Conservation (phyloP, 805 yeast species). For the Zygosaccharomyces lentus region DNA sequence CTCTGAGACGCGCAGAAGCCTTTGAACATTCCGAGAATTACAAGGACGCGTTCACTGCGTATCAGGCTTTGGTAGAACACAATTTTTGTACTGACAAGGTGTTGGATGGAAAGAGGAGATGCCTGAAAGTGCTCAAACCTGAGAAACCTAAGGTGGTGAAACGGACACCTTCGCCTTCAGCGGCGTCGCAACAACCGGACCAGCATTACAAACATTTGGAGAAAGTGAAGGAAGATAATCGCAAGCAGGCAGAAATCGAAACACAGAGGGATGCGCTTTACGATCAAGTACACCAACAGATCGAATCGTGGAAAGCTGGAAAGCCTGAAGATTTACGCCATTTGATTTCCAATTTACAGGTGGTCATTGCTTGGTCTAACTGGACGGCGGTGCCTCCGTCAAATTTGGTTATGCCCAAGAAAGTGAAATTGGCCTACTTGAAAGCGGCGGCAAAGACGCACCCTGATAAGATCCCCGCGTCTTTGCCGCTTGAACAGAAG, state of each 20-base stretch:
- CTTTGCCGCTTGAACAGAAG: slow-evolving; percentile 58
- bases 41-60: slow-evolving; percentile 56
- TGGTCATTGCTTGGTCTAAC: slow-evolving; percentile 62
- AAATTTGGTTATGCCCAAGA: slow-evolving; percentile 83
- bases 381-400: slow-evolving; percentile 66
- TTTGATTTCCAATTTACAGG: slow-evolving; percentile 63
- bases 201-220: slow-evolving; percentile 41
- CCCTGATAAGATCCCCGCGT: slow-evolving; percentile 70
- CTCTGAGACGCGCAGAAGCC: slow-evolving; percentile 74
- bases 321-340: slow-evolving; percentile 80
- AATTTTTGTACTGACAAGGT: slow-evolving; percentile 62
- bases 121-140: slow-evolving; percentile 62
- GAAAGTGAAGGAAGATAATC: slow-evolving; percentile 47
- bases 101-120: slow-evolving; percentile 80
- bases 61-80: slow-evolving; percentile 57
- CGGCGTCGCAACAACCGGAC: background rate
- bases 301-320: slow-evolving; percentile 64
- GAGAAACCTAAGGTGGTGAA: slow-evolving; percentile 11
- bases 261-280: slow-evolving; percentile 55
- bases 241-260: slow-evolving; percentile 45
- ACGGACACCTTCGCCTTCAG: slow-evolving; percentile 5
- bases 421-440: slow-evolving; percentile 82
- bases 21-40: slow-evolving; percentile 74
- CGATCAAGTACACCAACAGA: slow-evolving; percentile 54
- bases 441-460: slow-evolving; percentile 87